These are phyloP conservation scores for Microcera coccophila DNA, from an alignment of 2,329 filamentous ascomycete genomes.

Conservation along the genomic window DNA sequence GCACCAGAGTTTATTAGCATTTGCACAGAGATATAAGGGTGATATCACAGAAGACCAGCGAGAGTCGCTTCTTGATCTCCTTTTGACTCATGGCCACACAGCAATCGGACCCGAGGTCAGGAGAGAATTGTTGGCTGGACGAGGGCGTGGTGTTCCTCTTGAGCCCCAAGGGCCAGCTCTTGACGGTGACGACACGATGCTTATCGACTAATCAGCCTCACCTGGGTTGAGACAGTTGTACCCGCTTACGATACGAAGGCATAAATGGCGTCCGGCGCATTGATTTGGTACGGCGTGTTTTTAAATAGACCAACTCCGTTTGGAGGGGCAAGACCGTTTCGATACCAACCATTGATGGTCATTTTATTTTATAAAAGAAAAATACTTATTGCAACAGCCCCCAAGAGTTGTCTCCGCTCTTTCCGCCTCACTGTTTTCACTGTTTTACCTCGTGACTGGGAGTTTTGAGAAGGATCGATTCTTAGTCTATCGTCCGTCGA, in stretches of 20 bases:
- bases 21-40: slow-evolving; percentile 91
- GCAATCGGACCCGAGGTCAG: slow-evolving; percentile 88
- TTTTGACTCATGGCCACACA: slow-evolving; percentile 79
- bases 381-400: too few species aligned
- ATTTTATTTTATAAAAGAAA: too few species aligned
- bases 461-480: too few species aligned
- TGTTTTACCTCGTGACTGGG: too few species aligned
- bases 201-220: slow-evolving; percentile 59
- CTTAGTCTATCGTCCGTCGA: too few species aligned
- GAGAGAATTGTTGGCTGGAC: slow-evolving; percentile 80
- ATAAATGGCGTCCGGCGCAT: slow-evolving; percentile 25
- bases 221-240: too few species aligned
- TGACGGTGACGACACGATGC: slow-evolving; percentile 90
- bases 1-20: slow-evolving; percentile 90
- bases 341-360: slow-evolving; percentile 28
- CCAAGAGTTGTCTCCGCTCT: too few species aligned
- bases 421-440: too few species aligned
- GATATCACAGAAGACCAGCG: slow-evolving; percentile 95
- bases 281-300: slow-evolving; percentile 21
- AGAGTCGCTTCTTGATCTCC: slow-evolving; percentile 82
- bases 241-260: slow-evolving; percentile 23
- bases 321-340: slow-evolving; percentile 16
- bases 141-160: slow-evolving; percentile 70
- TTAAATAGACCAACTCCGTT: slow-evolving; percentile 20
- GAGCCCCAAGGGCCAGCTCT: slow-evolving; percentile 53